phyloP scores from a whole-genome alignment of 257 asterid genomes.

The Cruciata laevipes region DNA sequence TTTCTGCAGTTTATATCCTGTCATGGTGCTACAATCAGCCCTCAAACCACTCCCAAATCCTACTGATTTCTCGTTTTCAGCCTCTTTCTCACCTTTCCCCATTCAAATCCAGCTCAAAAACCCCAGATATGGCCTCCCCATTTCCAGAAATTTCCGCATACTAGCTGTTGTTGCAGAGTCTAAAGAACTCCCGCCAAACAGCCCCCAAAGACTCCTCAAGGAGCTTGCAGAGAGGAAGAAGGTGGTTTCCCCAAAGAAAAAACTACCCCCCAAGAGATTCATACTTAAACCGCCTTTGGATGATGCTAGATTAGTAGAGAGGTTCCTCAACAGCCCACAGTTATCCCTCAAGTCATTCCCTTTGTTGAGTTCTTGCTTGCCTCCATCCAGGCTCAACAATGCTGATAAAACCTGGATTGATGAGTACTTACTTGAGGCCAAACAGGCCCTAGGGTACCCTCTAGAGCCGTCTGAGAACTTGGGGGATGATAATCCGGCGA shows the following conservation, averaged over 20 bases:
- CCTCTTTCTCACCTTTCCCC: conserved; percentile 57
- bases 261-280: conserved; percentile 61
- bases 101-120: conserved; percentile 50
- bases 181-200: conserved; percentile 76
- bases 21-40: conserved; percentile 66
- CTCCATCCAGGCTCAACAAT: conserved; percentile 62
- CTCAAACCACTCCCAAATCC: conserved; percentile 40
- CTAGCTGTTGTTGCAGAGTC: conserved; percentile 70
- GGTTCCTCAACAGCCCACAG: conserved; percentile 94
- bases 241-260: conserved; percentile 61
- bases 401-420: conserved; percentile 89
- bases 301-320: conserved; percentile 59
- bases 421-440: conserved; percentile 80
- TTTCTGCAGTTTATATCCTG: background rate
- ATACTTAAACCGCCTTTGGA: conserved; percentile 88
- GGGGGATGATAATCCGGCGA: conserved; percentile 87
- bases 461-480: conserved; percentile 69
- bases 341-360: conserved; percentile 80
- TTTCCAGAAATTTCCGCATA: conserved; percentile 23
- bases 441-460: conserved; percentile 90
- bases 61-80: conserved; percentile 59
- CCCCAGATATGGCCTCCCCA: conserved; percentile 19
- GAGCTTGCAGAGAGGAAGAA: conserved; percentile 81
- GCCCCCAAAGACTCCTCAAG: conserved; percentile 85
- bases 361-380: conserved; percentile 84